Percentiles rank a stretch among this genome's conserved stretches.
Conservation (phyloP, 2,329 filamentous ascomycete genomes). For the Talaromyces amestolkiae region DNA sequence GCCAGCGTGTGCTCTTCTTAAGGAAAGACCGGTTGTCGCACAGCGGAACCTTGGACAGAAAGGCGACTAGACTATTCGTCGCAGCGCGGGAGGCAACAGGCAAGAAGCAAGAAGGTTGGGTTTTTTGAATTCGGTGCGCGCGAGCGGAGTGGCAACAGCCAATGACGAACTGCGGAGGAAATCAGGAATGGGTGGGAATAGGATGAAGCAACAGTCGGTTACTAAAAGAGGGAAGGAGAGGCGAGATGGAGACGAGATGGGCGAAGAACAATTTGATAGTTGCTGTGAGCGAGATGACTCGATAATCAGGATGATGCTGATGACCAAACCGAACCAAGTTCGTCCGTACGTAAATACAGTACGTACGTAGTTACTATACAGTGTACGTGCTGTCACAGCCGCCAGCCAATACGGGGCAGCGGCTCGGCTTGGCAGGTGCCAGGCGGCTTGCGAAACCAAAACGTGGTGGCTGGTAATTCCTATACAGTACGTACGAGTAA, state of each 20-base stretch:
- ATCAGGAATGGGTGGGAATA: neutral
- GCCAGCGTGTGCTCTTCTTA: neutral
- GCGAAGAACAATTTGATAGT: neutral
- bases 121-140: conserved; percentile 3
- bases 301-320: neutral
- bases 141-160: conserved; percentile 6
- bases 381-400: conserved; percentile 3
- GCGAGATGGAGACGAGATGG: neutral
- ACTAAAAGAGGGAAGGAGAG: neutral
- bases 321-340: neutral
- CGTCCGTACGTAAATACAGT: conserved; percentile 4
- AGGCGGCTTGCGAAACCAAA: neutral
- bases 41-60: neutral
- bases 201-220: neutral
- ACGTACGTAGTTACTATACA: neutral
- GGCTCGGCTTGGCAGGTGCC: neutral
- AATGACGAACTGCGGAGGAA: conserved; percentile 2
- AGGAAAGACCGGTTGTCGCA: neutral
- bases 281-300: neutral
- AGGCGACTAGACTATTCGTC: neutral
- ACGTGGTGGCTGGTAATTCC: neutral
- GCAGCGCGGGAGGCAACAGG: neutral
- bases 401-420: neutral
- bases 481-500: neutral
- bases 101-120: conserved; percentile 9